These are phyloP conservation scores for Neurospora intermedia DNA, from an alignment of 495 filamentous ascomycete species.

Conservation along the genomic window DNA sequence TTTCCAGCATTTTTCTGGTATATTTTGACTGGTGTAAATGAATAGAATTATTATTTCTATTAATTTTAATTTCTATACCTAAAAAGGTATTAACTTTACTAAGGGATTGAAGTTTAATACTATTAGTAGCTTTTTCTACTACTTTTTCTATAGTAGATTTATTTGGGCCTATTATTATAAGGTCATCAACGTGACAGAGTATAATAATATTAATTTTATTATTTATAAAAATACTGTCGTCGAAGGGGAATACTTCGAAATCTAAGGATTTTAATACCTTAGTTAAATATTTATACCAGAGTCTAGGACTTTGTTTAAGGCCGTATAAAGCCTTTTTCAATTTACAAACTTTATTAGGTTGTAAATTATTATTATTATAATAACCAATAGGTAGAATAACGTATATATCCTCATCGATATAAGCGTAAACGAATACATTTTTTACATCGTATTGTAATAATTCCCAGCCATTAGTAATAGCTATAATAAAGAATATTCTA, in stretches of 20 bases:
- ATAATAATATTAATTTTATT: slow-evolving; percentile 1
- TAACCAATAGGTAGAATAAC: neutral
- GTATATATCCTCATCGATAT: neutral
- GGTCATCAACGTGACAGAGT: neutral
- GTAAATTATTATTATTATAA: neutral
- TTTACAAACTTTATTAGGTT: no score
- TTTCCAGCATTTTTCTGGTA: neutral
- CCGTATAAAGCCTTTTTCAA: no score
- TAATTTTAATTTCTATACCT: neutral
- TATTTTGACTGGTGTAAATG: neutral
- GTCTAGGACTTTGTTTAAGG: no score
- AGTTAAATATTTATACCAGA: no score
- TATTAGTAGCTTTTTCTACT: neutral
- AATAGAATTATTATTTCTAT: neutral
- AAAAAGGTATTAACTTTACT: neutral
- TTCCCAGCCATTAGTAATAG: neutral
- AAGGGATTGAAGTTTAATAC: neutral
- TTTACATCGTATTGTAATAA: neutral
- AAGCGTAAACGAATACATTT: neutral
- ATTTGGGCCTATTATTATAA: neutral
- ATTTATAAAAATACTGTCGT: neutral
- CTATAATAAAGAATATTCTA: slow-evolving; percentile 1
- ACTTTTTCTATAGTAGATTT: neutral
- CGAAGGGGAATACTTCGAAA: no score
- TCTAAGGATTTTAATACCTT: no score